phyloP scores from a whole-genome alignment of 305 asterid species.

The Rubia occidens region DNA sequence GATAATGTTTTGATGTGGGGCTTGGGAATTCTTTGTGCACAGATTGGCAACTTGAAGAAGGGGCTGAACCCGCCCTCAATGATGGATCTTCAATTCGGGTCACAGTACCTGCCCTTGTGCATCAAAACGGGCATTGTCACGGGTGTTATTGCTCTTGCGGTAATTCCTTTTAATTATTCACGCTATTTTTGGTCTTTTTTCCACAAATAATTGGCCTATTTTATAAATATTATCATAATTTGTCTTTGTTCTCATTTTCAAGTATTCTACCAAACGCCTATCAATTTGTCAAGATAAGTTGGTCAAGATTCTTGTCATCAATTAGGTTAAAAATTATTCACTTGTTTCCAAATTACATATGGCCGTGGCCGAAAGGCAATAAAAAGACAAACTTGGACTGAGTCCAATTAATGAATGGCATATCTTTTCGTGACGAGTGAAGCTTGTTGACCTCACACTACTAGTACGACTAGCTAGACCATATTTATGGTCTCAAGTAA shows the following conservation, averaged over 20 bases:
- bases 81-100: slow-evolving; percentile 68
- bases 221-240: neutral
- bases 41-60: slow-evolving; percentile 84
- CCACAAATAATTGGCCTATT: no score
- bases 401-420: neutral
- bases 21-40: slow-evolving; percentile 24
- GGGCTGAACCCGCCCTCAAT: slow-evolving; percentile 86
- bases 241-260: neutral
- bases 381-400: neutral
- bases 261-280: neutral
- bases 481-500: neutral
- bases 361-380: neutral
- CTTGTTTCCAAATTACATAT: neutral
- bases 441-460: neutral
- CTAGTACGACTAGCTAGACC: neutral
- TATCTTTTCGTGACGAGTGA: slow-evolving; percentile 1
- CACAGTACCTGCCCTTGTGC: slow-evolving; percentile 46
- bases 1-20: neutral
- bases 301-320: neutral
- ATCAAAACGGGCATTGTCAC: slow-evolving; percentile 90
- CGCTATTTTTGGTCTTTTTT: neutral
- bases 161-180: slow-evolving; percentile 25
- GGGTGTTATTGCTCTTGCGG: slow-evolving; percentile 83
- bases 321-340: neutral
- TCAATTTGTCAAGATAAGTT: neutral